These are phyloP conservation scores for Neurospora tetraspora DNA, from an alignment of 495 filamentous ascomycete genomes.

Conservation along the genomic window DNA sequence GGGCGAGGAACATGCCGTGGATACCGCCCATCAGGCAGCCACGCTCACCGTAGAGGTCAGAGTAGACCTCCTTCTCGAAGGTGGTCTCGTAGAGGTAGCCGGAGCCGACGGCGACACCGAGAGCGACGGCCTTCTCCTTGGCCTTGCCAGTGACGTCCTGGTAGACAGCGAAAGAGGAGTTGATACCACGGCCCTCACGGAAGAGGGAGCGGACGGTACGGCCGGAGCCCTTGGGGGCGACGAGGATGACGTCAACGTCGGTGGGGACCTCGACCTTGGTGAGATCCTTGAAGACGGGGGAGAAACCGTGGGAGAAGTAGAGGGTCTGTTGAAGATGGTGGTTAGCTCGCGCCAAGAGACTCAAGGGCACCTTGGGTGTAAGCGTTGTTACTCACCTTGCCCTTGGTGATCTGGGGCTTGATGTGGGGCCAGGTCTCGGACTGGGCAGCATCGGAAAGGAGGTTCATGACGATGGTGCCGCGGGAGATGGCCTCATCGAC, in stretches of 20 bases:
- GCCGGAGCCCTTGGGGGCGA: slow-evolving; percentile 97
- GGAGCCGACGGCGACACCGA: slow-evolving; percentile 90
- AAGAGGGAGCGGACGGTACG: slow-evolving; percentile 97
- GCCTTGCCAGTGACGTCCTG: slow-evolving; percentile 98
- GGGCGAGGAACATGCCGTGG: slow-evolving; percentile 99
- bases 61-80: slow-evolving; percentile 99
- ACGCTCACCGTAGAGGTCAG: slow-evolving; percentile 97
- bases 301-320: slow-evolving; percentile 99
- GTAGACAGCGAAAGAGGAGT: slow-evolving; percentile 96
- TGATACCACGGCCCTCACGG: slow-evolving; percentile 97
- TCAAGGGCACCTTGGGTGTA: background rate
- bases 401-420: slow-evolving; percentile 96
- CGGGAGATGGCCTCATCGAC: slow-evolving; percentile 88
- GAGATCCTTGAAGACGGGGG: slow-evolving; percentile 97
- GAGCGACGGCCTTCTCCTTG: slow-evolving; percentile 93
- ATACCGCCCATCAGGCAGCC: slow-evolving; percentile 99
- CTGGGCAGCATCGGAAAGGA: slow-evolving; percentile 94
- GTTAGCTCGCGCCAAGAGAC: background rate
- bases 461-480: slow-evolving; percentile 97
- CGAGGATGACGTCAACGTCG: slow-evolving; percentile 97
- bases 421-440: slow-evolving; percentile 95
- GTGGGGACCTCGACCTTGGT: slow-evolving; percentile 96
- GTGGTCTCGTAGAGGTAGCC: slow-evolving; percentile 99
- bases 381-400: slow-evolving; percentile 53
- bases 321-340: slow-evolving; percentile 54